phyloP scores from a whole-genome alignment of 2,329 filamentous ascomycete genomes.

The Paraconiothyrium brasiliense region DNA sequence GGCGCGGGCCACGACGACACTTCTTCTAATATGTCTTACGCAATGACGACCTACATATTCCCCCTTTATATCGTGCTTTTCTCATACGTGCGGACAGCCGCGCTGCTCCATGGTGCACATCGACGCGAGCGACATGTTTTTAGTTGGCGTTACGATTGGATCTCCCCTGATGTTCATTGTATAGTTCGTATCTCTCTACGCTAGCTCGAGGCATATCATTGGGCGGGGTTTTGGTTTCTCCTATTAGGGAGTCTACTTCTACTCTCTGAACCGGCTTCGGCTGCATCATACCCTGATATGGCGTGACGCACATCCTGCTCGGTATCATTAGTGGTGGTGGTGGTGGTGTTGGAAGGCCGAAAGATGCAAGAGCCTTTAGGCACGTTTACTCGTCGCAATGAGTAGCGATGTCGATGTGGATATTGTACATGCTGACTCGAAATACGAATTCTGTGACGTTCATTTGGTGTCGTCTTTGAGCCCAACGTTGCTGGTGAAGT shows the following conservation, averaged over 20 bases:
- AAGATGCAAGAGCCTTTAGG: neutral
- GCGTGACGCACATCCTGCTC: neutral
- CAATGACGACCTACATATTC: slow-evolving; percentile 17
- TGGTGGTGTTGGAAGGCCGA: neutral
- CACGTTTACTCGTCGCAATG: neutral
- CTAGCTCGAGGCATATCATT: slow-evolving; percentile 11
- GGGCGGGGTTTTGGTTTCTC: slow-evolving; percentile 10
- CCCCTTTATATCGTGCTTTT: slow-evolving; percentile 5
- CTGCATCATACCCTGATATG: slow-evolving; percentile 12
- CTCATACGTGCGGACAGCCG: neutral
- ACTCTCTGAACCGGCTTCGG: slow-evolving; percentile 1
- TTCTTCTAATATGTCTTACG: slow-evolving; percentile 9
- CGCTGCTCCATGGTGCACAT: neutral
- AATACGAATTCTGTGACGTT: slow-evolving; percentile 2
- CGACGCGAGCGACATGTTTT: neutral
- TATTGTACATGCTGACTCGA: slow-evolving; percentile 4
- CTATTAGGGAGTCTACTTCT: slow-evolving; percentile 12
- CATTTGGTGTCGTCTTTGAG: neutral
- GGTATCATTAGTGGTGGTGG: neutral
- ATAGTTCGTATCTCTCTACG: slow-evolving; percentile 11
- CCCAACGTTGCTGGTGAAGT: neutral
- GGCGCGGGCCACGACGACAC: neutral
- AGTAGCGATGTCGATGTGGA: neutral
- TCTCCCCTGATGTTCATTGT: slow-evolving; percentile 6
- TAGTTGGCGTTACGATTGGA: slow-evolving; percentile 7